A percentile compares a stretch with the other conserved stretches of the same genome.
Conservation (phyloP, 306 rosid genomes). For the Citrullus mucosospermus region DNA sequence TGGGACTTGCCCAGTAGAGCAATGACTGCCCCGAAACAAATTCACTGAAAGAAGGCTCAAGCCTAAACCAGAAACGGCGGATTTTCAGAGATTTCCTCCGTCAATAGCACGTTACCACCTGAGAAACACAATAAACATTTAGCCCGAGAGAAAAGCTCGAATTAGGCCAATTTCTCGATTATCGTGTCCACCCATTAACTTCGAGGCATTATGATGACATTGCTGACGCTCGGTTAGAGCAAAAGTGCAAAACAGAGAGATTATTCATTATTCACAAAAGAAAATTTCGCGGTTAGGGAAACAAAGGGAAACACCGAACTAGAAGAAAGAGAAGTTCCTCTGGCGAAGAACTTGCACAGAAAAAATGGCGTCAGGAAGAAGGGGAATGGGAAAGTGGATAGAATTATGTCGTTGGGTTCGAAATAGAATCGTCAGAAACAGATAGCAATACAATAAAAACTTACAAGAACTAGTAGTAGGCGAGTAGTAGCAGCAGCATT, state of each 20-base stretch:
- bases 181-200: constrained; percentile 19
- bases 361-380: constrained; percentile 16
- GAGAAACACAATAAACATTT: constrained; percentile 15
- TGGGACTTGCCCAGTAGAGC: background rate
- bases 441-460: background rate
- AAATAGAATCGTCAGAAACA: background rate
- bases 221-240: constrained; percentile 6
- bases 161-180: constrained; percentile 14
- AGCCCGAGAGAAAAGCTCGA: constrained; percentile 6
- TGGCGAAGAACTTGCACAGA: constrained; percentile 11
- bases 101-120: constrained; percentile 13
- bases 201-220: constrained; percentile 18
- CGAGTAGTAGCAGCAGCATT: background rate
- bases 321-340: constrained; percentile 5
- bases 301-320: background rate
- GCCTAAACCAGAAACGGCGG: constrained; percentile 18
- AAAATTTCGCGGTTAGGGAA: background rate
- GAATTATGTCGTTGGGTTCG: background rate
- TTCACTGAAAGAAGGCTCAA: background rate
- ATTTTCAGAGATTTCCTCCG: constrained; percentile 8
- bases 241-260: background rate
- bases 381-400: background rate
- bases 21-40: constrained; percentile 6
- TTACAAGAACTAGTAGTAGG: background rate
- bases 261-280: background rate